Percentiles rank a stretch among this genome's conserved stretches.
These are phyloP conservation scores for Phytopythium montanum DNA, from an alignment of 352 stramenopile genomes.

Conservation along the genomic window DNA sequence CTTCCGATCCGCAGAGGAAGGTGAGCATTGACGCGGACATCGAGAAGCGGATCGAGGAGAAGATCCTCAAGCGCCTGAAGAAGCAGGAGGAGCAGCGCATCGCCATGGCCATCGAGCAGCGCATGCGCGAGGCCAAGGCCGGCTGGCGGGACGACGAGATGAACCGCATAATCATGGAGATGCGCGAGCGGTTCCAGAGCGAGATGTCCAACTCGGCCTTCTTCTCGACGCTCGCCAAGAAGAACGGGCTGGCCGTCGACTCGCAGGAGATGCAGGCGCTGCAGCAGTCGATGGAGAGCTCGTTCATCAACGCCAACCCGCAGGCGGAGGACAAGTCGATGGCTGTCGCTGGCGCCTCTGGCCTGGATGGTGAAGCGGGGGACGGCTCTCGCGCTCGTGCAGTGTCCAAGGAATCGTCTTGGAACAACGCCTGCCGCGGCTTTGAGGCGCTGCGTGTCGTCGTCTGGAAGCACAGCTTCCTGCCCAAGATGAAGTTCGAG, in stretches of 20 bases:
- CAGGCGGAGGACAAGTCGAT: slow-evolving; percentile 69
- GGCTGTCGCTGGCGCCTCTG: slow-evolving; percentile 13
- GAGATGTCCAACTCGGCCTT: slow-evolving; percentile 72
- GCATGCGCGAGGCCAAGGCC: slow-evolving; percentile 81
- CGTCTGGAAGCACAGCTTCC: slow-evolving; percentile 87
- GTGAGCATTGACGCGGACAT: slow-evolving; percentile 73
- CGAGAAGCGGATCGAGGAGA: slow-evolving; percentile 84
- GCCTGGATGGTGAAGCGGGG: slow-evolving; percentile 12
- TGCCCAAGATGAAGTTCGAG: slow-evolving; percentile 62
- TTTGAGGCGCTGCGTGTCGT: slow-evolving; percentile 80
- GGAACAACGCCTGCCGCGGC: slow-evolving; percentile 76
- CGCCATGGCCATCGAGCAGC: slow-evolving; percentile 74
- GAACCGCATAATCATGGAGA: slow-evolving; percentile 89
- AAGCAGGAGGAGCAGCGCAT: slow-evolving; percentile 88
- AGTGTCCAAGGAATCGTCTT: slow-evolving; percentile 72
- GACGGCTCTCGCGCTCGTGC: slow-evolving; percentile 26
- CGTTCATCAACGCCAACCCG: slow-evolving; percentile 51
- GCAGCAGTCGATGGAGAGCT: slow-evolving; percentile 42
- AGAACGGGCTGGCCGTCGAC: slow-evolving; percentile 43
- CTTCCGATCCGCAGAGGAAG: slow-evolving; percentile 22
- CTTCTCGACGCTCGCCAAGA: slow-evolving; percentile 60
- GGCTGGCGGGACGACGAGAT: slow-evolving; percentile 87
- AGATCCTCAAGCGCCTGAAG: slow-evolving; percentile 82
- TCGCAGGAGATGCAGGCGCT: slow-evolving; percentile 41
- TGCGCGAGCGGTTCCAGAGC: slow-evolving; percentile 80